A percentile compares a stretch with the other conserved stretches of the same genome.
Conservation (phyloP, 164 flowering plant genomes). For the Liriodendron chinense region DNA sequence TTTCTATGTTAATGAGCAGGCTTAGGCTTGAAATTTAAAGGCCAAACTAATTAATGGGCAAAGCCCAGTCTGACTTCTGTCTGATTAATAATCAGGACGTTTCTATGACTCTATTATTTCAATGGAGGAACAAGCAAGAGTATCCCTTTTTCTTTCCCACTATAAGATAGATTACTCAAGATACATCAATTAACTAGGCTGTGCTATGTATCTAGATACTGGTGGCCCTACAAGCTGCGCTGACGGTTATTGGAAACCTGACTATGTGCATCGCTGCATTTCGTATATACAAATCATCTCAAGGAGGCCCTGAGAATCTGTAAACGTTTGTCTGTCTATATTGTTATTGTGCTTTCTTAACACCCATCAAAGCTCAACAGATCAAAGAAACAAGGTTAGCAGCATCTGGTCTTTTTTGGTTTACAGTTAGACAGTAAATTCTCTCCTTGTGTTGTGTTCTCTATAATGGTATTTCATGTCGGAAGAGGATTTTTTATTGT, state of each 20-base stretch:
- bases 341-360: background rate
- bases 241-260: slow-evolving; percentile 83
- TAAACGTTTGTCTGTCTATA: slow-evolving; percentile 9
- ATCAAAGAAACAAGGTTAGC: background rate
- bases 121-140: background rate
- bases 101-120: background rate
- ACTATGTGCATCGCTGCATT: slow-evolving; percentile 94
- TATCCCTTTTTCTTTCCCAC: background rate
- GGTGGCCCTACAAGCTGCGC: slow-evolving; percentile 94
- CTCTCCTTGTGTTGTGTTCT: background rate
- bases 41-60: too few species aligned
- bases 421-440: background rate
- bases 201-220: slow-evolving; percentile 42
- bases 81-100: background rate
- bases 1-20: too few species aligned
- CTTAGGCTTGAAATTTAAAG: too few species aligned
- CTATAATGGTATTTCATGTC: background rate
- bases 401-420: background rate
- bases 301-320: slow-evolving; percentile 34
- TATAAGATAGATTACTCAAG: background rate
- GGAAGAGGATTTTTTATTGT: background rate
- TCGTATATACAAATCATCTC: slow-evolving; percentile 68
- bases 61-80: too few species aligned
- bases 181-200: background rate
- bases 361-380: background rate